phyloP scores from a whole-genome alignment of 139 green algal species.

The Closterium sp. region DNA sequence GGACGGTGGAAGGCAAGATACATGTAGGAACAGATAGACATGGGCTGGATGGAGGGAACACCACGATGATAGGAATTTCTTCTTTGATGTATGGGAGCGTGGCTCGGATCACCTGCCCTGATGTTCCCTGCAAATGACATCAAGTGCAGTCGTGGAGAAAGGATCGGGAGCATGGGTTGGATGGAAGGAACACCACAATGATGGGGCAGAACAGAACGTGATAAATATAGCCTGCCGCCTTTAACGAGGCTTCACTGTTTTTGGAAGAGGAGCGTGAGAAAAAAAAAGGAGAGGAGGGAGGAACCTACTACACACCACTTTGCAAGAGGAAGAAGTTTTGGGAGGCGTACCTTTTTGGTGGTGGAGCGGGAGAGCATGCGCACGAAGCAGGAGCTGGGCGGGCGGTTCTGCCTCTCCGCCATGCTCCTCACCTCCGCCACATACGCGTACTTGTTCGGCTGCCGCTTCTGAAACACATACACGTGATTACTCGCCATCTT shows the following conservation, averaged over 20 bases:
- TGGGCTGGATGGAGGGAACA: slow-evolving; percentile 35
- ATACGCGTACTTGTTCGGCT: slow-evolving; percentile 78
- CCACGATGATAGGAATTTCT: slow-evolving; percentile 63
- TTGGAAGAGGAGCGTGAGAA: too few species aligned
- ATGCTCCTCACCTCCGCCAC: slow-evolving; percentile 75
- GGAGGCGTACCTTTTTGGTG: not conserved
- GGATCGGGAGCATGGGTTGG: slow-evolving; percentile 26
- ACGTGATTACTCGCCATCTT: slow-evolving; percentile 97
- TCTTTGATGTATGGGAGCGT: slow-evolving; percentile 61
- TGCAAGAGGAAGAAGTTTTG: too few species aligned
- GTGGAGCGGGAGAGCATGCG: slow-evolving; percentile 68
- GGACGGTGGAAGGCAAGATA: too few species aligned
- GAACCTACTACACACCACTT: too few species aligned
- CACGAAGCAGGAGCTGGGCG: slow-evolving; percentile 75
- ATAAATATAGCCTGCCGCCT: too few species aligned
- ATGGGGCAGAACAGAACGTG: too few species aligned
- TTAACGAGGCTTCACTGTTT: too few species aligned
- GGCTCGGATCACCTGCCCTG: slow-evolving; percentile 45
- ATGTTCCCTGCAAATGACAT: slow-evolving; percentile 13
- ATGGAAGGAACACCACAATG: slow-evolving; percentile 56
- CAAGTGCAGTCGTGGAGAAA: slow-evolving; percentile 1
- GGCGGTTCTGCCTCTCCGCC: slow-evolving; percentile 79
- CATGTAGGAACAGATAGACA: slow-evolving; percentile 64
- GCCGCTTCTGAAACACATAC: slow-evolving; percentile 95
- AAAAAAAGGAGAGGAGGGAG: too few species aligned